Base-by-base conservation (phyloP, 1,139 yeast genomes). In the Geotrichum reessii region DNA sequence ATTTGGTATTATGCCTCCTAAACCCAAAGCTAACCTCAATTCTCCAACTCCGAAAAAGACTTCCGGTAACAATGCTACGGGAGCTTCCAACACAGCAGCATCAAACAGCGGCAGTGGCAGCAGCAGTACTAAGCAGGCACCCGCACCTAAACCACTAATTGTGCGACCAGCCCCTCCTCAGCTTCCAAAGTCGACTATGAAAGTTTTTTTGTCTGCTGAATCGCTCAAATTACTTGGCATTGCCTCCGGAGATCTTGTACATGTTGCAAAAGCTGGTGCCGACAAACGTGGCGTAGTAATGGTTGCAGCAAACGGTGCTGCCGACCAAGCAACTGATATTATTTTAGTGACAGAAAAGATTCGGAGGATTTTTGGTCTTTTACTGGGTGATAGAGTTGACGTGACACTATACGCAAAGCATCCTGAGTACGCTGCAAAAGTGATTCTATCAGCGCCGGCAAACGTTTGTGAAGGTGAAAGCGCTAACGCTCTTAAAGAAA, bases 381-480 rank as follows among this genome's bases (percentile, higher is more conserved):
- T 87, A 7, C 74, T 87, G 11, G 97, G 97, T 31, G 96, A 90
- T 65, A 74, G 96, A 59, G 73, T 88, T 0, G 74, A 74, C 24
- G 65, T 91, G 0, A 68, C 68, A 8, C 84, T 78, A 64, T 73
- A 75, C 37, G 62, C 70, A 1, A 65, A 69, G 2, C 86, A 83
- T 58, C 90, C 90, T 2, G 71, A 72, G 0, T 78, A 79, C 64
- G 85, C 86, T 21, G 67, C 74, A 1, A 62, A 63, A 0, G 68
- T 79, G 6, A 75, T 73, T 0, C 57, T 67, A 2, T 68, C 74
- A 0, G 51, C 24, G 12, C 28, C 24, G 47, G 27, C 22, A 24
- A 50, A 19, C 1, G 21, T n/a, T 5, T 37, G 44, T 8, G 44
- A 37, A 17, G 44, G 44, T n/a, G 44, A 37, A 14, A 52, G 52